Evolutionary conservation across 441 rosid species (phyloP).

Genomic region (Euphorbia schlechtendalii): DNA sequence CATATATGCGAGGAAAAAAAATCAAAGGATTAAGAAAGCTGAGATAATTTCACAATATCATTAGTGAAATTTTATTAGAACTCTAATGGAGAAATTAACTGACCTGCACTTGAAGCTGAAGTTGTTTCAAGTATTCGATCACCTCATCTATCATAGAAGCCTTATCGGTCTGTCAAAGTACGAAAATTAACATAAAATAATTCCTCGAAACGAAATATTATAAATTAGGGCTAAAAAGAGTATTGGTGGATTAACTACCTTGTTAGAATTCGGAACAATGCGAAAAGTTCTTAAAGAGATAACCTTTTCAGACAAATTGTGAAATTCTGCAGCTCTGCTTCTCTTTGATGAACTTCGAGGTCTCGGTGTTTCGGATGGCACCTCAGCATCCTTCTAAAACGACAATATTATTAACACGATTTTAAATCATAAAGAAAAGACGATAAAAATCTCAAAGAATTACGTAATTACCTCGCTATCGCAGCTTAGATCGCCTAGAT

Average conservation of each 20-base stretch:
- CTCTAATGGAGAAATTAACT: constrained; percentile 14
- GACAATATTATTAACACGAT: too few species aligned
- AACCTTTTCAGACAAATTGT: constrained; percentile 71
- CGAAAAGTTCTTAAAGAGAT: background rate
- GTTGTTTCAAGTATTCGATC: constrained; percentile 76
- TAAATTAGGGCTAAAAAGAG: background rate
- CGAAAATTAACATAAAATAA: constrained; percentile 2
- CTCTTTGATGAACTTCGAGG: constrained; percentile 58
- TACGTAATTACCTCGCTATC: constrained; percentile 37
- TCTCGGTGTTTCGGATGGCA: constrained; percentile 30
- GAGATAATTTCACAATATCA: too few species aligned
- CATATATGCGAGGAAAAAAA: too few species aligned
- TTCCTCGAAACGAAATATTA: background rate
- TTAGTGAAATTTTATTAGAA: too few species aligned
- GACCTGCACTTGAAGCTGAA: constrained; percentile 86
- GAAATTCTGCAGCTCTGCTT: constrained; percentile 76
- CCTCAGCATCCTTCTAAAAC: constrained; percentile 40
- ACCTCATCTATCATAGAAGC: constrained; percentile 91
- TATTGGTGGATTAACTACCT: constrained; percentile 41
- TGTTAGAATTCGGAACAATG: constrained; percentile 77
- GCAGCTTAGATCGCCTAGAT: constrained; percentile 31
- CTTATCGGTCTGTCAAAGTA: constrained; percentile 55
- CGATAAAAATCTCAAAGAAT: too few species aligned
- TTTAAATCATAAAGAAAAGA: too few species aligned
- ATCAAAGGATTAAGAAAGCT: too few species aligned